phyloP scores from a whole-genome alignment of 1,284 basidiomycete species.

The Apiotrichum gamsii region DNA sequence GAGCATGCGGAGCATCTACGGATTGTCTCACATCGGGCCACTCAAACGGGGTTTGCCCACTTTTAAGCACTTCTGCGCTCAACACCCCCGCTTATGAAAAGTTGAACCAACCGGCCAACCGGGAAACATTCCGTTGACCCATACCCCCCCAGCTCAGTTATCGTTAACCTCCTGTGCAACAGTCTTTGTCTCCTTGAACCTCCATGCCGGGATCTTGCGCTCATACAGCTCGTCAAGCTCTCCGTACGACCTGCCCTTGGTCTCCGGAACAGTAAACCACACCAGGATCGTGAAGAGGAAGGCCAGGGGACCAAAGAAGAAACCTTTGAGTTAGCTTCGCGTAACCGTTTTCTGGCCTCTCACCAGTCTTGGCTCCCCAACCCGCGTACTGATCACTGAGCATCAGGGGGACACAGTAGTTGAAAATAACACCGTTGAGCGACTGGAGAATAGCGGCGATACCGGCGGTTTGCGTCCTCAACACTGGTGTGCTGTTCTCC shows the following conservation, averaged over 20 bases:
- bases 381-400: not conserved
- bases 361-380: not conserved
- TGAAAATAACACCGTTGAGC: conserved; percentile 9
- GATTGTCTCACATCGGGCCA: too few species aligned
- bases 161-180: too few species aligned
- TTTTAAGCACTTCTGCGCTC: too few species aligned
- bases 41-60: too few species aligned
- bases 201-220: too few species aligned
- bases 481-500: conserved; percentile 11
- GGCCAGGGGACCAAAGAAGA: conserved; percentile 12
- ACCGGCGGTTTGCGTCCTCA: conserved; percentile 19
- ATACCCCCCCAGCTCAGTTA: too few species aligned
- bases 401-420: not conserved
- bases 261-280: conserved; percentile 17
- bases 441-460: conserved; percentile 8
- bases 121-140: too few species aligned
- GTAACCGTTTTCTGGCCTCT: conserved; percentile 1
- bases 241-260: conserved; percentile 5
- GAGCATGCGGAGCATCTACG: too few species aligned
- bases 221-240: conserved; percentile 24
- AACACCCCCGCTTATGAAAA: too few species aligned
- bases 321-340: too few species aligned
- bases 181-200: too few species aligned
- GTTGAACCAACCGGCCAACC: too few species aligned
- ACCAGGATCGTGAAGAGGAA: conserved; percentile 7